A percentile compares a stretch with the other conserved stretches of the same genome.
Conservation (phyloP, 2,329 filamentous ascomycete species). For the Cytospora schulzeri region DNA sequence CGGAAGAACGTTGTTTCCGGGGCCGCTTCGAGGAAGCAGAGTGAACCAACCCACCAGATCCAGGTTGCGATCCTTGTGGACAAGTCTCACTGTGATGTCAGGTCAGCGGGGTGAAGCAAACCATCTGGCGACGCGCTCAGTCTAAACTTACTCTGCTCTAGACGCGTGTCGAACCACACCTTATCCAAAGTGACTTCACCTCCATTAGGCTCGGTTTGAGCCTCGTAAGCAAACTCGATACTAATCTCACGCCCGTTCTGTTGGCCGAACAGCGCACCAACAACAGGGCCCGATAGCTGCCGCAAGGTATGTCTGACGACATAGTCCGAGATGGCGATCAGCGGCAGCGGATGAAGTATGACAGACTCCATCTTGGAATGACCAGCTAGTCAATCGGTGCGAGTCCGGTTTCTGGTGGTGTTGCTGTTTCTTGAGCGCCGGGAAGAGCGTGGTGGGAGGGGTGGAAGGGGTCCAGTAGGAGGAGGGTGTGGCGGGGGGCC, state of each 20-base stretch:
- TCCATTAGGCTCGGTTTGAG: slow-evolving; percentile 55
- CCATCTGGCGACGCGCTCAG: background rate
- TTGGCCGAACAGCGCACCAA: slow-evolving; percentile 87
- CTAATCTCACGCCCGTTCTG: slow-evolving; percentile 90
- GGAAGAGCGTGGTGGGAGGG: background rate
- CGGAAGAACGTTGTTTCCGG: slow-evolving; percentile 66
- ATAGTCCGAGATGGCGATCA: slow-evolving; percentile 95
- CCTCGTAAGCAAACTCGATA: slow-evolving; percentile 91
- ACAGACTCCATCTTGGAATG: slow-evolving; percentile 23
- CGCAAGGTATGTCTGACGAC: slow-evolving; percentile 88
- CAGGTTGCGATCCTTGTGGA: slow-evolving; percentile 81
- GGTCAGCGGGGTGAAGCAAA: background rate
- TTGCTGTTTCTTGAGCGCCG: background rate
- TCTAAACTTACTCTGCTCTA: slow-evolving; percentile 75
- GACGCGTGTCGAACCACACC: slow-evolving; percentile 72
- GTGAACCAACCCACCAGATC: slow-evolving; percentile 94
- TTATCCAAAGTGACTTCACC: slow-evolving; percentile 65
- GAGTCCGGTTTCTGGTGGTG: background rate
- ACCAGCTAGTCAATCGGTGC: background rate
- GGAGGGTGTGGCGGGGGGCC: slow-evolving; percentile 1
- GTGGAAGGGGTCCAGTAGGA: slow-evolving; percentile 5
- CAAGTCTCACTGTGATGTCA: slow-evolving; percentile 69
- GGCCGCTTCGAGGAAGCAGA: slow-evolving; percentile 71
- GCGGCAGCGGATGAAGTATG: slow-evolving; percentile 87
- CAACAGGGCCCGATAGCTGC: slow-evolving; percentile 71